These are phyloP conservation scores for Dryas octopetala DNA, from an alignment of 306 rosid species.

Conservation along the genomic window DNA sequence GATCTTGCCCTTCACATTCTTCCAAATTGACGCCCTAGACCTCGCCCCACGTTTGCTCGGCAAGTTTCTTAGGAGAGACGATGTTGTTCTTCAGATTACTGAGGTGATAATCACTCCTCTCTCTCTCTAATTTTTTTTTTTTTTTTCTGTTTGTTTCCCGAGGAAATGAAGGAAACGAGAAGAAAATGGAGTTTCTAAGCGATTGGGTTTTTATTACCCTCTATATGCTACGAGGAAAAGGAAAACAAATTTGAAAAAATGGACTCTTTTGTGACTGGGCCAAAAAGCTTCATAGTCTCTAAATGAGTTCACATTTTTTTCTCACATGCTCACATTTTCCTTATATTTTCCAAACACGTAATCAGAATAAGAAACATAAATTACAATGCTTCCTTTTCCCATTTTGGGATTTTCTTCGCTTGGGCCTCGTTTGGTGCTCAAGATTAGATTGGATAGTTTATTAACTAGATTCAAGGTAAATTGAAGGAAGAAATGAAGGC, in stretches of 20 bases:
- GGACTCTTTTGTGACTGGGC: neutral
- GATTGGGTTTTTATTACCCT: neutral
- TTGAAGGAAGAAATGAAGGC: too few relatives aligned
- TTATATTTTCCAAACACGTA: too few relatives aligned
- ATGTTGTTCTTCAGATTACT: slow-evolving; percentile 83
- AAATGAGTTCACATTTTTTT: too few relatives aligned
- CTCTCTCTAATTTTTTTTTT: neutral
- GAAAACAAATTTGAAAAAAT: neutral
- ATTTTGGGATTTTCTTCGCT: too few relatives aligned
- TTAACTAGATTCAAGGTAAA: too few relatives aligned
- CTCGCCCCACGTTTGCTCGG: slow-evolving; percentile 92
- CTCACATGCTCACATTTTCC: too few relatives aligned
- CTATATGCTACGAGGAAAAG: neutral
- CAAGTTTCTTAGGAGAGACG: slow-evolving; percentile 70
- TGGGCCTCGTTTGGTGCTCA: too few relatives aligned
- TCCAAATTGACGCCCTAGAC: slow-evolving; percentile 70
- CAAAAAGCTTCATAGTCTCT: neutral
- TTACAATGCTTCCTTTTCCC: neutral
- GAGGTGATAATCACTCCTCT: slow-evolving; percentile 50
- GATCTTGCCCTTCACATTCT: slow-evolving; percentile 56
- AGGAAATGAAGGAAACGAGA: neutral
- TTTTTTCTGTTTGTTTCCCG: slow-evolving; percentile 10
- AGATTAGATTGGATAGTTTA: too few relatives aligned
- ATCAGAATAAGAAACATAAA: neutral
- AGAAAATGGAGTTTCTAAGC: neutral